Percentiles rank a stretch among this genome's conserved stretches.
Evolutionary conservation across 306 rosid species (phyloP).

Genomic region (Neltuma alba): DNA sequence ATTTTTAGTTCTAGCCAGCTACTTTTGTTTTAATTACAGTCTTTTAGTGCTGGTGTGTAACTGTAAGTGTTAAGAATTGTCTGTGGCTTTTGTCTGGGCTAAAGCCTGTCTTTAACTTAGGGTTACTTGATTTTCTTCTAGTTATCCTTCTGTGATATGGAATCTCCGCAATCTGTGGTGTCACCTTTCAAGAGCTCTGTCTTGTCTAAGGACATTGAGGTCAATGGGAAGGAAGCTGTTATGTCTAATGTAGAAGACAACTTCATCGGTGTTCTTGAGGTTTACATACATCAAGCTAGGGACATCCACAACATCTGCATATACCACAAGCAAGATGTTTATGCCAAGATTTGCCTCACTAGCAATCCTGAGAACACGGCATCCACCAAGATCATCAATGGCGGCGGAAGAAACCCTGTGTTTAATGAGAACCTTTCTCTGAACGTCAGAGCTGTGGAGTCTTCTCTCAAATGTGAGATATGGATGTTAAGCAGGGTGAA

Average conservation of each 20-base stretch:
- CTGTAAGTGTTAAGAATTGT: background rate
- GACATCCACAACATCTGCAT: slow-evolving; percentile 96
- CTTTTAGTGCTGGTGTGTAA: background rate
- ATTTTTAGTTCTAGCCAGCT: background rate
- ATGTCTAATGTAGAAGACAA: slow-evolving; percentile 41
- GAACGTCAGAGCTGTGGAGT: slow-evolving; percentile 55
- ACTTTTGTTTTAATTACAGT: background rate
- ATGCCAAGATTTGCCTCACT: slow-evolving; percentile 80
- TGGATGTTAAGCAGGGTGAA: slow-evolving; percentile 97
- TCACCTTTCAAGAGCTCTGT: slow-evolving; percentile 67
- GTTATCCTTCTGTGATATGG: slow-evolving; percentile 54
- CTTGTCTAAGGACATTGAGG: slow-evolving; percentile 54
- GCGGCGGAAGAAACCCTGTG: slow-evolving; percentile 94
- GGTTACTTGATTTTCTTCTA: slow-evolving; percentile 29
- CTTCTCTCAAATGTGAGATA: slow-evolving; percentile 84
- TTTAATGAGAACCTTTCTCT: slow-evolving; percentile 75
- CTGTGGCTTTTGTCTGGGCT: slow-evolving; percentile 16
- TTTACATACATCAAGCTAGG: slow-evolving; percentile 81
- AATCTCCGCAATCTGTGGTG: slow-evolving; percentile 91
- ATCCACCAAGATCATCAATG: slow-evolving; percentile 86
- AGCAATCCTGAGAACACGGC: slow-evolving; percentile 62
- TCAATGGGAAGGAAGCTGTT: slow-evolving; percentile 49
- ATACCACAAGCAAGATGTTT: slow-evolving; percentile 98
- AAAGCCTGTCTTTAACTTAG: slow-evolving; percentile 18
- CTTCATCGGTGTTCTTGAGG: slow-evolving; percentile 68